A percentile compares a stretch with the other conserved stretches of the same genome.
phyloP scores from a whole-genome alignment of 495 filamentous ascomycete genomes.

The Apiosordaria backusii region DNA sequence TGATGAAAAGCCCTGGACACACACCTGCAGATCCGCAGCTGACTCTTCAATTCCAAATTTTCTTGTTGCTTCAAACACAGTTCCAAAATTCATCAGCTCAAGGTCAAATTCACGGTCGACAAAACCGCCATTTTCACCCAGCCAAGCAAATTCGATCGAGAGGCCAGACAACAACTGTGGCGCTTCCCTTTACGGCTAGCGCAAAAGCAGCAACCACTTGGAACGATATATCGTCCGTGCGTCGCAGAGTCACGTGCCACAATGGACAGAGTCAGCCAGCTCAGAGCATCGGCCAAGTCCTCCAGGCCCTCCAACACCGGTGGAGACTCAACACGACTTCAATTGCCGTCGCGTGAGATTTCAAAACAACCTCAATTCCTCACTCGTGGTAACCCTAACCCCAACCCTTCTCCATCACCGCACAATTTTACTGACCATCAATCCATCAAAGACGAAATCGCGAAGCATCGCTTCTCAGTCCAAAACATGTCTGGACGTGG shows the following conservation, averaged over 20 bases:
- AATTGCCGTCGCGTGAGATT: conserved; percentile 9
- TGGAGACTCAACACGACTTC: not conserved
- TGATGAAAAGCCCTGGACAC: too few relatives aligned
- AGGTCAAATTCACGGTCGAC: too few relatives aligned
- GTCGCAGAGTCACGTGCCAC: not conserved
- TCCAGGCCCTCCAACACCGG: not conserved
- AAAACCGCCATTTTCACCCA: too few relatives aligned
- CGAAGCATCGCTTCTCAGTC: not conserved
- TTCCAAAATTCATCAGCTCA: too few relatives aligned
- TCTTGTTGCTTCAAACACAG: too few relatives aligned
- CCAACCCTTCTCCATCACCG: conserved; percentile 32
- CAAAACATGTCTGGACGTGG: conserved; percentile 25
- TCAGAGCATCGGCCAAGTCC: not conserved
- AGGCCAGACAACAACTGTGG: too few relatives aligned
- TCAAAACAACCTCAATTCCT: conserved; percentile 24
- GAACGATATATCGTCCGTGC: too few relatives aligned
- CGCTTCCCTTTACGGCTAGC: too few relatives aligned
- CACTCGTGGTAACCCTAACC: conserved; percentile 30
- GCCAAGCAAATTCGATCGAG: too few relatives aligned
- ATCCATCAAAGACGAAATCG: conserved; percentile 5
- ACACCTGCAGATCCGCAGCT: too few relatives aligned
- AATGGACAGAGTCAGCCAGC: not conserved
- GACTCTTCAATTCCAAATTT: too few relatives aligned
- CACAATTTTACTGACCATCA: conserved; percentile 1
- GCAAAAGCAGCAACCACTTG: too few relatives aligned